Evolutionary conservation across 2,329 filamentous ascomycete species (phyloP).

Genomic region (Fusarium foetens): DNA sequence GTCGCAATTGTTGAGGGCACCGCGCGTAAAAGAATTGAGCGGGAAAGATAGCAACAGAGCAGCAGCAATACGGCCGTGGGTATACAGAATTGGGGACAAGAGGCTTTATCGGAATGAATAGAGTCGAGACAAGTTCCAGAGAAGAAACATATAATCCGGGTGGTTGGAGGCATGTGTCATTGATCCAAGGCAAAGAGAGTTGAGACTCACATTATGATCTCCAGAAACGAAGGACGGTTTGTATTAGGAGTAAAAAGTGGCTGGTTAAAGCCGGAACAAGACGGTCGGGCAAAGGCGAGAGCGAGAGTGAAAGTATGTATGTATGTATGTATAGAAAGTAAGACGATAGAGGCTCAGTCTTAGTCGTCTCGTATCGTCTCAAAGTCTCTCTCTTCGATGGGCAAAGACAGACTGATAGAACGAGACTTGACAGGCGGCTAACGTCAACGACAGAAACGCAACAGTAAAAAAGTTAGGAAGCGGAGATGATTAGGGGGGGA

Average conservation of each 20-base stretch:
- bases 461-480: conserved; percentile 20
- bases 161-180: conserved; percentile 49
- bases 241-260: conserved; percentile 44
- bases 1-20: conserved; percentile 20
- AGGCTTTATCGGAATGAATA: conserved; percentile 36
- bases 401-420: conserved; percentile 15
- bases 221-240: conserved; percentile 40
- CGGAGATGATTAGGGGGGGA: conserved; percentile 37
- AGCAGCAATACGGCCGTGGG: background rate
- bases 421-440: conserved; percentile 22
- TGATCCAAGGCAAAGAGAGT: conserved; percentile 41
- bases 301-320: conserved; percentile 32
- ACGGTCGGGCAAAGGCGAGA: conserved; percentile 37
- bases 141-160: conserved; percentile 31
- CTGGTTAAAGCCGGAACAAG: conserved; percentile 40
- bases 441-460: conserved; percentile 39
- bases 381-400: conserved; percentile 1
- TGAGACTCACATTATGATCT: conserved; percentile 52
- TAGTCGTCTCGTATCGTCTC: background rate
- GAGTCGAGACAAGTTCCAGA: conserved; percentile 17
- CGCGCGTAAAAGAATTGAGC: conserved; percentile 9
- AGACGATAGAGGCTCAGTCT: conserved; percentile 6
- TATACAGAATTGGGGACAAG: conserved; percentile 21
- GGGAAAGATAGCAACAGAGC: conserved; percentile 5
- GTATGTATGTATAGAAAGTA: conserved; percentile 26